Base-by-base conservation (phyloP, 805 yeast genomes). In the Metschnikowia bowlesiae region DNA sequence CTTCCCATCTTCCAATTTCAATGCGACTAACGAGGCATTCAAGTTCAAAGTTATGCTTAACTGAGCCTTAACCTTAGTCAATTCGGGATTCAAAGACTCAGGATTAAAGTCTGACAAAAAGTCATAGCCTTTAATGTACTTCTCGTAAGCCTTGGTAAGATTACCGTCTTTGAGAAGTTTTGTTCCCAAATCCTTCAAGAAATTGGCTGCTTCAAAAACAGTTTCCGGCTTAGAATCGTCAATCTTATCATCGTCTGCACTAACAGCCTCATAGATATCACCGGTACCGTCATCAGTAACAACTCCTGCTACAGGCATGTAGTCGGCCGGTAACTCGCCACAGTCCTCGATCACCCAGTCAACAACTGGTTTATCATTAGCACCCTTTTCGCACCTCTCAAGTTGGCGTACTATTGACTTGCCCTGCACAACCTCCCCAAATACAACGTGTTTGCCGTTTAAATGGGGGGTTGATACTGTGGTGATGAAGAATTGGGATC, bases 401-500 rank as follows among this genome's bases (percentile, higher is more conserved):
- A 94, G 76, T 50, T 79, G 75, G 56, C 96, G 83, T 8, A 88
- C 90, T 31, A 89, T 68, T 7, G 89, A 81, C 66, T 88, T 91
- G 38, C 97, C 97, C 43, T 65, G 65, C 45, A 92, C 69, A 36
- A 94, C 90, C 66, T 87, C 82, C 55, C 99, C 99, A 66, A 94
- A 94, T 2, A 94, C 97, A 66, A 89, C 96, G 80, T 90, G 96
- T 75, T 85, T 84, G 56, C 96, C 96, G 66, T 90, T 95, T 71
- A 91, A 81, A 92, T 94, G 88, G 53, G 94, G 86, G 64, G 85
- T 78, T 59, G 85, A 78, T 48, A 87, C 91, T 51, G 96, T 89
- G 71, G 97, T 89, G 76, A 89, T 86, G 82, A 92, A 91, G 76
- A 91, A 91, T 77, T 91, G 98, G 49, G 97, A 90, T 51, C 97